Evolutionary conservation across 495 filamentous ascomycete genomes (phyloP).

Genomic region (Aspergillus egyptiacus): DNA sequence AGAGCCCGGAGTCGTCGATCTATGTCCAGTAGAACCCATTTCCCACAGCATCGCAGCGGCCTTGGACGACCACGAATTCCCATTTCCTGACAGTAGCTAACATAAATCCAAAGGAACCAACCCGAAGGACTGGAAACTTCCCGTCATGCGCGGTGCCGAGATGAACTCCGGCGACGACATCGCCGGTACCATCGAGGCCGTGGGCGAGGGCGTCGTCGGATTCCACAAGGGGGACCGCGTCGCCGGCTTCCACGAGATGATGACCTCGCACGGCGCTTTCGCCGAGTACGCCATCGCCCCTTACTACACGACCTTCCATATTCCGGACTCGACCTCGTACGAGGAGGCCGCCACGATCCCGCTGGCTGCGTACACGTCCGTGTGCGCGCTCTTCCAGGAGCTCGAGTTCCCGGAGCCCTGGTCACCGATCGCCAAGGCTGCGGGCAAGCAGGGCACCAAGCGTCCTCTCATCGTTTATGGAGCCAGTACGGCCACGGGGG

Average conservation of each 20-base stretch:
- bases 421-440: slow-evolving; percentile 35
- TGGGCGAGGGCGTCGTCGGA: slow-evolving; percentile 53
- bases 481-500: slow-evolving; percentile 55
- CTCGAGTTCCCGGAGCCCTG: slow-evolving; percentile 58
- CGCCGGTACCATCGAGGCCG: slow-evolving; percentile 53
- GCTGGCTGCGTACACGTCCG: slow-evolving; percentile 64
- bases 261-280: slow-evolving; percentile 49
- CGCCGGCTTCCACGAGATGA: slow-evolving; percentile 60
- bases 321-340: slow-evolving; percentile 56
- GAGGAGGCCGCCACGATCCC: slow-evolving; percentile 65
- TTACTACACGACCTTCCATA: slow-evolving; percentile 61
- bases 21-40: too few relatives aligned
- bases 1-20: too few relatives aligned
- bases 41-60: too few relatives aligned
- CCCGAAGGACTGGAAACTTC: slow-evolving; percentile 67
- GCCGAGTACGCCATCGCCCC: slow-evolving; percentile 65
- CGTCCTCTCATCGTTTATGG: slow-evolving; percentile 61
- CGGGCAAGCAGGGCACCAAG: too few relatives aligned
- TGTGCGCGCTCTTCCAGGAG: slow-evolving; percentile 51
- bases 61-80: too few relatives aligned
- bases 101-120: too few relatives aligned
- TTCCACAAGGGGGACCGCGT: slow-evolving; percentile 62
- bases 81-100: too few relatives aligned
- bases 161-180: slow-evolving; percentile 63
- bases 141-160: slow-evolving; percentile 9